Evolutionary conservation across 164 flowering plant genomes (phyloP), one percentile per base, ranked within the genome.

Genomic region (Umbilicus rupestris): DNA sequence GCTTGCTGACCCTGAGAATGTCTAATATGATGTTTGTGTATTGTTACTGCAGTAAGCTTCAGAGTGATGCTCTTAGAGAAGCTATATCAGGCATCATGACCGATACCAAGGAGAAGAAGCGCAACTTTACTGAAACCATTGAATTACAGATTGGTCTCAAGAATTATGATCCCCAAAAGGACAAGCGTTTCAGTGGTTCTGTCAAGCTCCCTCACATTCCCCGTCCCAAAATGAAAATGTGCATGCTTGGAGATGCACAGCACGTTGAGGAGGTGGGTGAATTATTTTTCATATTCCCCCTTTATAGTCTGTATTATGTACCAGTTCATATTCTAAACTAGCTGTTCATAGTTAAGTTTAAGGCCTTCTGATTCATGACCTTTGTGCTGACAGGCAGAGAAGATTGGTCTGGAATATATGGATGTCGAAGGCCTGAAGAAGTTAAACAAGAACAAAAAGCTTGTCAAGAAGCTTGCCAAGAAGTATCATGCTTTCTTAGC

Each of bases 401-500:
- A 55, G 28, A 26, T 55, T 28, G 60, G 60, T 26, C 33, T 55
- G 3, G 60, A 55, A 28, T 26, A 55, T 17, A 55, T 55, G 60
- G 60, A 55, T 55, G 60, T 55, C 3, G 60, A 55, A 55, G 7
- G 60, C 31, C 28, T 55, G 60, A 55, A 55, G 33, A 55, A 55
- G 33, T 15, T 55, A 33, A 55, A 55, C 31, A 55, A 55, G 60
- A 55, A 55, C 60, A 55, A 55, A 28, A 55, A 55, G 33, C 60
- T 55, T 3, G 60, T 55, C 7, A 55, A 55, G 60, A 55, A 55
- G 33, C 60, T 55, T 28, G 60, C 60, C 4, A 55, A 55, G 60
- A 55, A 55, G 33, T 55, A 55, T 55, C 60, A 55, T 55, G 60
- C 60, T 55, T 55, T 55, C 60, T 55, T 55, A 28, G 60, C 60